Conservation (phyloP, 257 asterid species). For the Solanum rostratum region DNA sequence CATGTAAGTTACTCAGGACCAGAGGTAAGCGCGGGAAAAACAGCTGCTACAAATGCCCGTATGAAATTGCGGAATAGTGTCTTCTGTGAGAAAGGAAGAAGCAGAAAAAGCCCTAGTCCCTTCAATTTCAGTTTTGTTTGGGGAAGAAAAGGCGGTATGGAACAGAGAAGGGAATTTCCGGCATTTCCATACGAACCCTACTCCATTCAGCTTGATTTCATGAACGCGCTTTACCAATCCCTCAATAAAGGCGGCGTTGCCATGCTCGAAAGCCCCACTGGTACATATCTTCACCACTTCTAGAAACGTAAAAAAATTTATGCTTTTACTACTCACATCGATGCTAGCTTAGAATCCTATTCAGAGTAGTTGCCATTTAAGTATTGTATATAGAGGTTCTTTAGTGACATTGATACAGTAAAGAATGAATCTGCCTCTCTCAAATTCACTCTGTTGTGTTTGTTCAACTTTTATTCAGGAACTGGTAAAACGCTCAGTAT, state of each 20-base stretch:
- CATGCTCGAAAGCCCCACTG: conserved; percentile 98
- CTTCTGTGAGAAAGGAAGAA: background rate
- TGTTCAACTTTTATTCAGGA: conserved; percentile 29
- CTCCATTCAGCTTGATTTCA: conserved; percentile 86
- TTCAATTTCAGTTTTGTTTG: background rate
- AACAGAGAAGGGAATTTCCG: conserved; percentile 34
- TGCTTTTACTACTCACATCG: background rate
- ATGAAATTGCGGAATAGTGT: background rate
- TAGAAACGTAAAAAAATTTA: background rate
- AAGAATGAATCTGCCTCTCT: background rate
- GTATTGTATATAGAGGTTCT: background rate
- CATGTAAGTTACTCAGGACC: background rate
- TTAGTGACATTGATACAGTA: background rate
- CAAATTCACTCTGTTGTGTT: background rate
- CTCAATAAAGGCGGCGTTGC: conserved; percentile 84
- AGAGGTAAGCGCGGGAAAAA: background rate
- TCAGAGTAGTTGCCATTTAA: background rate
- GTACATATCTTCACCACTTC: conserved; percentile 11
- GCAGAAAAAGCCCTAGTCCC: background rate
- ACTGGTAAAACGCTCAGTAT: conserved; percentile 97
- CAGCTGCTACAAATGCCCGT: background rate
- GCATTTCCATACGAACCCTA: conserved; percentile 84
- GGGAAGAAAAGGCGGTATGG: conserved; percentile 5
- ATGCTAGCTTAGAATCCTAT: background rate
- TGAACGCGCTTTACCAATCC: conserved; percentile 72